Evolutionary conservation across 345 rosid genomes (phyloP), one percentile per base, ranked within the genome.

Genomic region (Arabis hirsuta): DNA sequence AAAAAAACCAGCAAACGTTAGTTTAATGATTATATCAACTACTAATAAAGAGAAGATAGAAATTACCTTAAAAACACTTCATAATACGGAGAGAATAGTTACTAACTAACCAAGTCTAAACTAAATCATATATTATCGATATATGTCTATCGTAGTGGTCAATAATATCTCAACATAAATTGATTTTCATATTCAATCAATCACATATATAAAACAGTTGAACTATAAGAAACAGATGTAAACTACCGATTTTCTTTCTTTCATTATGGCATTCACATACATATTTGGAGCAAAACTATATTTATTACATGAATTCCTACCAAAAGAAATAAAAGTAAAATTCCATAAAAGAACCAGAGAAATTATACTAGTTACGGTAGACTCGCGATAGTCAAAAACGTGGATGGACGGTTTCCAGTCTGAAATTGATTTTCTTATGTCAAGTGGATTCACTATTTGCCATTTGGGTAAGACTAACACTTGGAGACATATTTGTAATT

Each of bases 401-500:
- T 9, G 11, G 41, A 9, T 2, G 5, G 34, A 55, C 8, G 26
- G 3, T 22, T 69, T 70, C 8, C 12, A 57, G 4, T 45, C 8
- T 29, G 12, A 16, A 67, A 13, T 31, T 44, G 26, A 9, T 9
- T 55, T 16, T 48, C 38, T 2, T 12, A 66, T 19, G 12, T 54
- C 9, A 53, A 67, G 4, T 29, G 52, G 54, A 11, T 32, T 6
- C 11, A 3, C 56, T 55, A 29, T 53, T 29, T 67, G 62, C 56
- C 43, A 29, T 53, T 29, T 67, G 62, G 52, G 50, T 27, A 55
- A 54, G 16, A 54, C 34, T 20, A 55, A 14, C 45, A 44, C 32
- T 43, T 43, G 55, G 29, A 57, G 47, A 20, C 11, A 71, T 26
- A n/a, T 59, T 12, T 48, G 16, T 1, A 2, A 13, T 13, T 1